Conservation (phyloP, 257 asterid species). For the Nicotiana tomentosiformis region DNA sequence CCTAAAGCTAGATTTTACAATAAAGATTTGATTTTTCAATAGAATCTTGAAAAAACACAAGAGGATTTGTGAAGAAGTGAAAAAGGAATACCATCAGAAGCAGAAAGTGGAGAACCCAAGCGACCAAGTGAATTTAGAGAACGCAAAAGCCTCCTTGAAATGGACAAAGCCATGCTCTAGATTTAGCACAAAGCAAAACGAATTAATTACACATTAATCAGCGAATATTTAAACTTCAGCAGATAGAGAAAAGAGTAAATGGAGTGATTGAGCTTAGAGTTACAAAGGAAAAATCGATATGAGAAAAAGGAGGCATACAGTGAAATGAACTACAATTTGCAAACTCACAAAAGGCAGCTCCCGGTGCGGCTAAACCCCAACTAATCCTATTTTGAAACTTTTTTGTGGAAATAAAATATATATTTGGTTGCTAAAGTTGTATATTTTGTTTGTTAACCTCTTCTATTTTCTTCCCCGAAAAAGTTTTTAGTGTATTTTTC, state of each 20-base stretch:
- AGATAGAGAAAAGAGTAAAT: too few relatives aligned
- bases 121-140: conserved; percentile 12
- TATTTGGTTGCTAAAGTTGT: too few relatives aligned
- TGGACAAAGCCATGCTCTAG: conserved; percentile 19
- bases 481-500: too few relatives aligned
- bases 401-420: too few relatives aligned
- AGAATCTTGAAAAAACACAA: not conserved
- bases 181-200: not conserved
- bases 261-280: too few relatives aligned
- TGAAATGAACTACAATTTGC: not conserved
- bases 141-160: conserved; percentile 16
- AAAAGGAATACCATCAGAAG: not conserved
- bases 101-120: conserved; percentile 1
- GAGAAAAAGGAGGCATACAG: not conserved
- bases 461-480: too few relatives aligned
- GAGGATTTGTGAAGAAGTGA: not conserved
- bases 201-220: not conserved
- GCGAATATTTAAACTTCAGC: not conserved
- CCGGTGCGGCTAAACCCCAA: too few relatives aligned
- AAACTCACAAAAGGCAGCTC: too few relatives aligned
- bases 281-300: not conserved
- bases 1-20: not conserved
- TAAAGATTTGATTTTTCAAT: not conserved
- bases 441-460: too few relatives aligned
- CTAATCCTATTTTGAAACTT: too few relatives aligned